Evolutionary conservation across 2,329 filamentous ascomycete genomes (phyloP), one percentile per base, ranked within the genome.

Genomic region (Neofusicoccum laricinum): DNA sequence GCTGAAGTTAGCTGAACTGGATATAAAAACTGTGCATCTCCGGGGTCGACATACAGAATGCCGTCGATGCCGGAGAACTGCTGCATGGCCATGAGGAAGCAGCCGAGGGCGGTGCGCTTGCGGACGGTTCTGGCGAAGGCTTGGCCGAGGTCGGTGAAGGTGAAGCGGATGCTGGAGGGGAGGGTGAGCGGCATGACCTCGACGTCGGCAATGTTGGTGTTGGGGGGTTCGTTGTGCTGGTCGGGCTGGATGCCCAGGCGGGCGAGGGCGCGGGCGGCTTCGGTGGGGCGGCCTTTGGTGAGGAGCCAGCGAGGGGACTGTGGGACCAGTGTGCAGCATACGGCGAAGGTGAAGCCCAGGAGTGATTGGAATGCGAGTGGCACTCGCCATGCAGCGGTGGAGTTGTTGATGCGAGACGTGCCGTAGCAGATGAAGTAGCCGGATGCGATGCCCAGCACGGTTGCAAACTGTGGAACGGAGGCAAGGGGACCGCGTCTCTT

Each of bases 401-500:
- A 81, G 2, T 78, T 81, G 0, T 72, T 43, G 6, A 86, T 76
- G 1, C 73, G 69, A 0, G 82, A 77, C 25, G 80, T 83, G 6
- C 83, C 85, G 67, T 88, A 88, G 71, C 85, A 87, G 10, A 79
- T 81, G 68, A 89, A 88, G 67, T 85, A 88, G 0, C 86, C 87
- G 0, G 78, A 50, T 11, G 82, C 81, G 2, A 88, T 71, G 0
- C 84, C 86, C 1, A 81, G 50, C 0, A 80, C 81, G 2, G 79
- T 79, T 49, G 85, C 70, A 57, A 87, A 76, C 66, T 88, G 85
- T 0, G 85, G 83, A 2, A 83, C 71, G 0, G 82, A 81, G 0
- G 82, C 80, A 1, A 89, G 70, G 0, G 79, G 75, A 0, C 85
- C 86, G 34, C 86, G 75, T 3, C 76, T 72, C 4, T 73, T 75